Evolutionary conservation across 2,329 filamentous ascomycete genomes (phyloP).

Genomic region (Tolypocladium pustulatum): DNA sequence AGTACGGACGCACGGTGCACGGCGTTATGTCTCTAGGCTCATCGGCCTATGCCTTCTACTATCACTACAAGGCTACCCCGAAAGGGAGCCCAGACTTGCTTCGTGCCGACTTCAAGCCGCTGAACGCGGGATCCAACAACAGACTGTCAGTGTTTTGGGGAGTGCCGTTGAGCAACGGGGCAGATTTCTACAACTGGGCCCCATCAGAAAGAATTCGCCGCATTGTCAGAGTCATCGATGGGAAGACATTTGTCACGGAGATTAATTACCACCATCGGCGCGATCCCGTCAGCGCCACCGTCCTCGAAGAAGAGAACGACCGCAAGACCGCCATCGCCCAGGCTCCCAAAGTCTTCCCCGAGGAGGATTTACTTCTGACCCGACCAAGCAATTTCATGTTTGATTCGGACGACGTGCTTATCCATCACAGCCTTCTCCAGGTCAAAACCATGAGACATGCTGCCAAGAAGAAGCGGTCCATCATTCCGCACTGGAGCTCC

Average conservation of each 20-base stretch:
- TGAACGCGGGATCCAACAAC: conserved; percentile 9
- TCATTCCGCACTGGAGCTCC: conserved; percentile 14
- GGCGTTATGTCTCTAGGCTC: conserved; percentile 17
- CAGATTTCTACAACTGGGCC: conserved; percentile 19
- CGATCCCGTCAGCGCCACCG: conserved; percentile 23
- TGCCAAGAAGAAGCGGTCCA: conserved; percentile 8
- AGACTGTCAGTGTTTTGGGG: conserved; percentile 26
- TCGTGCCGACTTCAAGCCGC: conserved; percentile 17
- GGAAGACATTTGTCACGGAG: conserved; percentile 17
- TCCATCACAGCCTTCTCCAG: conserved; percentile 18
- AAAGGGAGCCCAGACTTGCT: conserved; percentile 21
- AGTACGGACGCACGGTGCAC: conserved; percentile 19
- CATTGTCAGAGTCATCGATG: conserved; percentile 16
- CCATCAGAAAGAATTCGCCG: conserved; percentile 23
- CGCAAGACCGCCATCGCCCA: conserved; percentile 11
- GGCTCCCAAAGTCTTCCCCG: conserved; percentile 14
- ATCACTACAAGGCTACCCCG: conserved; percentile 22
- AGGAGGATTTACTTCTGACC: conserved; percentile 16
- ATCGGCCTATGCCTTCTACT: conserved; percentile 20
- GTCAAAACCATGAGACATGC: conserved; percentile 14
- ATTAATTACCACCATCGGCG: conserved; percentile 23
- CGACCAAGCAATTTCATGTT: conserved; percentile 19
- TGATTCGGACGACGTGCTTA: conserved; percentile 22
- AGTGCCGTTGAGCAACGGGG: conserved; percentile 13
- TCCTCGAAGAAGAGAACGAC: conserved; percentile 12